Evolutionary conservation across 2,329 filamentous ascomycete genomes (phyloP).

Genomic region (Ampelomyces quisqualis): DNA sequence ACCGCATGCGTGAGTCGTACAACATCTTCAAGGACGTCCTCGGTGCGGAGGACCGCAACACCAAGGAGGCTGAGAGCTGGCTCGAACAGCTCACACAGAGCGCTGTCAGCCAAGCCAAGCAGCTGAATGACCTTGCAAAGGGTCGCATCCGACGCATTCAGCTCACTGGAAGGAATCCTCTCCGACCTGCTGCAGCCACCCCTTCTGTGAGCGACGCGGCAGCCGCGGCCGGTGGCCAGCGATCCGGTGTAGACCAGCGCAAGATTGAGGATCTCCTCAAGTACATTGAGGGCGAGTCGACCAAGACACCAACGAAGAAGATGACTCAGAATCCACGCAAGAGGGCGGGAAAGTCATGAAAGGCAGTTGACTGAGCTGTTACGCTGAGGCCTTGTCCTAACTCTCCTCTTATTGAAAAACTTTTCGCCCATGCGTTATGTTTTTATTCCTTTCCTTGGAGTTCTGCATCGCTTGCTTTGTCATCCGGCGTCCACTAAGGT

Average conservation of each 20-base stretch:
- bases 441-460: too few relatives aligned
- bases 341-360: background rate
- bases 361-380: too few relatives aligned
- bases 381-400: too few relatives aligned
- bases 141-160: slow-evolving; percentile 71
- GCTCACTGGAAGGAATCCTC: slow-evolving; percentile 57
- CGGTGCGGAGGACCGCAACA: slow-evolving; percentile 90
- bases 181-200: slow-evolving; percentile 63
- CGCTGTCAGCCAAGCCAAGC: slow-evolving; percentile 90
- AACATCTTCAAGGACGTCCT: slow-evolving; percentile 90
- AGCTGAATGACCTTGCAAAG: slow-evolving; percentile 79
- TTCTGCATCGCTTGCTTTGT: slow-evolving; percentile 6
- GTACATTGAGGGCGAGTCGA: slow-evolving; percentile 77
- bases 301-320: slow-evolving; percentile 47
- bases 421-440: too few relatives aligned
- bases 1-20: slow-evolving; percentile 93
- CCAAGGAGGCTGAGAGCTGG: slow-evolving; percentile 96
- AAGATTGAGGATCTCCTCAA: slow-evolving; percentile 92
- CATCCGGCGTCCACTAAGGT: background rate
- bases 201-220: slow-evolving; percentile 55
- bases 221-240: slow-evolving; percentile 41
- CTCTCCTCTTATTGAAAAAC: too few relatives aligned
- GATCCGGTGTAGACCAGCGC: slow-evolving; percentile 63
- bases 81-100: slow-evolving; percentile 94
- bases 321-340: slow-evolving; percentile 23